Conservation (phyloP, 352 stramenopile species). For the Peronosclerospora sorghi region DNA sequence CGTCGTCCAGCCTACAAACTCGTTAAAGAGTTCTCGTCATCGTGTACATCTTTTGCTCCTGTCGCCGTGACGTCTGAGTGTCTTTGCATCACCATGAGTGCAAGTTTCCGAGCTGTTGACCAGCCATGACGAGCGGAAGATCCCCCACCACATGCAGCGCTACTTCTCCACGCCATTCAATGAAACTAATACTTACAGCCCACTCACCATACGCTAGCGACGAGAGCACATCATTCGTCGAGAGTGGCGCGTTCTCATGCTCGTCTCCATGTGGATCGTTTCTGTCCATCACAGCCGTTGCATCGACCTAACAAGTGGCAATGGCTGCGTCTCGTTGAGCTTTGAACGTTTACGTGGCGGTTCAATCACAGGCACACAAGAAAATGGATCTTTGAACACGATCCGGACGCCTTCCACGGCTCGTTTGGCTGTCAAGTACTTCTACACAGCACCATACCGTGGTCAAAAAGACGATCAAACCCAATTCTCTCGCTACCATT, state of each 20-base stretch:
- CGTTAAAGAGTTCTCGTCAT: conserved; percentile 80
- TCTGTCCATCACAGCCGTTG: conserved; percentile 10
- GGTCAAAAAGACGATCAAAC: neutral
- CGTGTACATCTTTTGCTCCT: conserved; percentile 25
- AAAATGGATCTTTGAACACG: conserved; percentile 64
- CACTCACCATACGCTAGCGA: conserved; percentile 46
- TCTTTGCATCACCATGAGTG: conserved; percentile 55
- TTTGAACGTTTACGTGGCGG: conserved; percentile 59
- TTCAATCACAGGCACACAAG: conserved; percentile 60
- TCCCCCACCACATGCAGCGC: conserved; percentile 66
- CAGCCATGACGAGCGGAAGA: conserved; percentile 66
- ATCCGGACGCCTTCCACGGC: conserved; percentile 70
- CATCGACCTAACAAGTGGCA: conserved; percentile 1
- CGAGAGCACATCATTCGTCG: conserved; percentile 28
- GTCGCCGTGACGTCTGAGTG: conserved; percentile 13
- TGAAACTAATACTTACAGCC: conserved; percentile 79
- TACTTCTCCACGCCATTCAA: conserved; percentile 73
- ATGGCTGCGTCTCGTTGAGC: conserved; percentile 31
- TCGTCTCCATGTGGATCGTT: conserved; percentile 8
- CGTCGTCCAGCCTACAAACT: conserved; percentile 72
- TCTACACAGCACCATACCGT: conserved; percentile 15
- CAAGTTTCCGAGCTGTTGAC: conserved; percentile 64
- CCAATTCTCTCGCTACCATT: neutral
- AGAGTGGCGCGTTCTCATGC: conserved; percentile 13
- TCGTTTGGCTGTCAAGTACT: conserved; percentile 57